A percentile compares a stretch with the other conserved stretches of the same genome.
Conservation (phyloP, 257 asterid genomes). For the Apocynum venetum region DNA sequence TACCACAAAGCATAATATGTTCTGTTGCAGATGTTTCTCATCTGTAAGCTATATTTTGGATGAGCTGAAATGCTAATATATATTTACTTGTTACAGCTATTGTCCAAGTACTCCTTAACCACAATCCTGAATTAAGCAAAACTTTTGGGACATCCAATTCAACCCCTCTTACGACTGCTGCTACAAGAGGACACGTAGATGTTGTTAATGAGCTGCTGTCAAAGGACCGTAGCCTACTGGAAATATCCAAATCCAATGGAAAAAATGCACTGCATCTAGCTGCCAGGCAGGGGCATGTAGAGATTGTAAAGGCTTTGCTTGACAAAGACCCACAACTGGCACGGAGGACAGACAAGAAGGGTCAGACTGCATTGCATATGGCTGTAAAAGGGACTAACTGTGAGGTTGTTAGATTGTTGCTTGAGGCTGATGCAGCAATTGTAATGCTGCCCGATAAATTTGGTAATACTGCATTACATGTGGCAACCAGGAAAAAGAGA, state of each 20-base stretch:
- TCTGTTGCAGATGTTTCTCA: background rate
- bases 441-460: constrained; percentile 52
- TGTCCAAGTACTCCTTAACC: constrained; percentile 44
- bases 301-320: constrained; percentile 47
- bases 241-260: constrained; percentile 45
- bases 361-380: constrained; percentile 60
- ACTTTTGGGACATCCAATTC: constrained; percentile 51
- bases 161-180: constrained; percentile 57
- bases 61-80: background rate
- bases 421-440: constrained; percentile 54
- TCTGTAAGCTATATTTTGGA: background rate
- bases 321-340: constrained; percentile 48
- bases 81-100: constrained; percentile 29
- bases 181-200: constrained; percentile 43
- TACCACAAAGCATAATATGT: background rate
- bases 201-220: constrained; percentile 44
- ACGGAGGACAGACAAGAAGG: constrained; percentile 51
- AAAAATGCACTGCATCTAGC: constrained; percentile 54
- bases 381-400: constrained; percentile 52
- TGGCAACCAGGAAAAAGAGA: constrained; percentile 50
- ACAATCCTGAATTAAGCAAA: constrained; percentile 48
- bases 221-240: constrained; percentile 46
- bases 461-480: constrained; percentile 46
- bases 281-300: constrained; percentile 56
- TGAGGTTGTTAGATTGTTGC: constrained; percentile 44